These are phyloP conservation scores for Myriosclerotinia duriaeana DNA, from an alignment of 2,329 filamentous ascomycete species.

Conservation along the genomic window DNA sequence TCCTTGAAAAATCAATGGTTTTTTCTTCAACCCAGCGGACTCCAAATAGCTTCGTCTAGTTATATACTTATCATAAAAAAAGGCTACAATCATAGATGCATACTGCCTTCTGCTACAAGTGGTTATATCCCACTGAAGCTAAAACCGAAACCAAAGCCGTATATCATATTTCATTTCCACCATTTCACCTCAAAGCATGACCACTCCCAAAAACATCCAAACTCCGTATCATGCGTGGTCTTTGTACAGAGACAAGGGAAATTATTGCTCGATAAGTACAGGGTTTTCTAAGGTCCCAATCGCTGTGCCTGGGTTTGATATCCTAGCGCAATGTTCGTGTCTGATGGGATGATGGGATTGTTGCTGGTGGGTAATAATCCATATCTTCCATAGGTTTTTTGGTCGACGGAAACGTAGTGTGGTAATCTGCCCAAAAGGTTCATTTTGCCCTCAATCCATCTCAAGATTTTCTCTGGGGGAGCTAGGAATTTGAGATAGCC, in stretches of 20 bases:
- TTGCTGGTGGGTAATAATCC: conserved; percentile 72
- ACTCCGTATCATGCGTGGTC: conserved; percentile 21
- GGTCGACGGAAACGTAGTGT: conserved; percentile 91
- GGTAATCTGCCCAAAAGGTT: conserved; percentile 81
- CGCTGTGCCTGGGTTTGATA: conserved; percentile 62
- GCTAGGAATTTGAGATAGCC: conserved; percentile 88
- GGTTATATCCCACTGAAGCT: not conserved
- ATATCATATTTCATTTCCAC: conserved; percentile 14
- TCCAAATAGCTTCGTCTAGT: conserved; percentile 6
- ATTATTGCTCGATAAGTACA: conserved; percentile 1
- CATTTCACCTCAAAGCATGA: conserved; percentile 8
- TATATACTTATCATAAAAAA: conserved; percentile 17
- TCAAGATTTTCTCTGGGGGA: conserved; percentile 81
- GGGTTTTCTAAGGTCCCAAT: conserved; percentile 59
- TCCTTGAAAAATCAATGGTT: too few species aligned
- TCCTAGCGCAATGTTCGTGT: conserved; percentile 51
- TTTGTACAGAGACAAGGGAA: conserved; percentile 17
- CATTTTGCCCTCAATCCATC: conserved; percentile 85
- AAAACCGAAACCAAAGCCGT: conserved; percentile 9
- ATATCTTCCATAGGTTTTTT: conserved; percentile 92
- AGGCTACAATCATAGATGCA: conserved; percentile 13
- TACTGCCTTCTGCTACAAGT: conserved; percentile 8
- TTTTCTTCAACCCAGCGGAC: not conserved
- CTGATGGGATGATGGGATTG: conserved; percentile 43
- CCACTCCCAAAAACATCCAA: conserved; percentile 13